Evolutionary conservation across 371 early-diverging fungal genomes (phyloP).

Genomic region (Dichotomocladium elegans): DNA sequence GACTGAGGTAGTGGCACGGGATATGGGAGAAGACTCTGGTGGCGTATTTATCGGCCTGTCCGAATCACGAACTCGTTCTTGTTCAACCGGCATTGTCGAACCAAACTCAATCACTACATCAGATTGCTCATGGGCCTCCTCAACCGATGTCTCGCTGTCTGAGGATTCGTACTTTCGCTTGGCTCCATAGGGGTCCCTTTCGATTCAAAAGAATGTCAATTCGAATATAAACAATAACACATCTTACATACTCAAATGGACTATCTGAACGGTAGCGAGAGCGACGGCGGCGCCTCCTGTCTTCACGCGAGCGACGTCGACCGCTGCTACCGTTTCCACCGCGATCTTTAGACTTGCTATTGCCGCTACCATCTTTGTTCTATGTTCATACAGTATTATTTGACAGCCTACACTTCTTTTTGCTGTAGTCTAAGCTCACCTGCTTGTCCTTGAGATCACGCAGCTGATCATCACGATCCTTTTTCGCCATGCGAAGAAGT

Average conservation of each 20-base stretch:
- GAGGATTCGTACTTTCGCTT: too few relatives aligned
- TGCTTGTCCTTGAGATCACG: conserved; percentile 21
- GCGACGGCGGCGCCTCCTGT: conserved; percentile 6
- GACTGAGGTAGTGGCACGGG: not conserved
- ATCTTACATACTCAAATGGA: conserved; percentile 1
- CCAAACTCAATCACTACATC: conserved; percentile 38
- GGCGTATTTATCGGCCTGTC: not conserved
- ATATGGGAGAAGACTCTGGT: not conserved
- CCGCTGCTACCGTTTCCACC: not conserved
- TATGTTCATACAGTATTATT: too few relatives aligned
- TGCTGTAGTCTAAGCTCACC: conserved; percentile 3
- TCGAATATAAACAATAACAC: too few relatives aligned
- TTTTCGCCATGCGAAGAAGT: conserved; percentile 37
- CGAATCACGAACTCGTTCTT: not conserved
- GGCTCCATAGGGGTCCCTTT: too few relatives aligned
- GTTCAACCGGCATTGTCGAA: conserved; percentile 3
- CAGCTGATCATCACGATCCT: conserved; percentile 41
- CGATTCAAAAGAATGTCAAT: too few relatives aligned
- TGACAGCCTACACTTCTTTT: not conserved
- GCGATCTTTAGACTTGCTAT: conserved; percentile 1
- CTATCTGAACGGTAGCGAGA: not conserved
- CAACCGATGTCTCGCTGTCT: conserved; percentile 24
- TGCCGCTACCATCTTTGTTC: not conserved
- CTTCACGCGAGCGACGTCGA: conserved; percentile 11
- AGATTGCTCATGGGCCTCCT: conserved; percentile 14